Percentiles rank a stretch among this genome's conserved stretches.
phyloP scores from a whole-genome alignment of 1,139 yeast species.

The Ogataea hybrid region DNA sequence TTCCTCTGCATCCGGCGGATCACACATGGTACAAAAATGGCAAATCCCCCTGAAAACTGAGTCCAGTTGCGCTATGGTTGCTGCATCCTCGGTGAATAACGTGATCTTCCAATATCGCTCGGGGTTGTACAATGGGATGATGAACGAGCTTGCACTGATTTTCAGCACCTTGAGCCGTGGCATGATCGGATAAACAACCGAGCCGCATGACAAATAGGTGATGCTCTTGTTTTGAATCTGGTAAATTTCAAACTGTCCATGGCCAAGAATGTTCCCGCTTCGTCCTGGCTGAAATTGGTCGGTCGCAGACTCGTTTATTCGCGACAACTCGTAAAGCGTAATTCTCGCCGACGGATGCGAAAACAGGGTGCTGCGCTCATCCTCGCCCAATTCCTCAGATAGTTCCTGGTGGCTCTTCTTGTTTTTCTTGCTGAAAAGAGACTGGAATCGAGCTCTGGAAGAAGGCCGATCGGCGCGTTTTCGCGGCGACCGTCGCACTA shows the following conservation, averaged over 20 bases:
- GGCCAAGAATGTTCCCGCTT: conserved; percentile 51
- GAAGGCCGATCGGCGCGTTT: conserved; percentile 12
- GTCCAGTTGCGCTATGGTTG: conserved; percentile 39
- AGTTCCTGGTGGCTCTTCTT: conserved; percentile 3
- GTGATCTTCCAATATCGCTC: conserved; percentile 70
- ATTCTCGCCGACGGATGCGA: conserved; percentile 11
- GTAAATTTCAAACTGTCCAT: conserved; percentile 63
- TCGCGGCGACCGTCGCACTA: conserved; percentile 15
- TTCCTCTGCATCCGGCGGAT: not conserved
- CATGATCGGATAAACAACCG: conserved; percentile 62
- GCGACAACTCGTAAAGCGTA: conserved; percentile 14
- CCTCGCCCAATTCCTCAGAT: not conserved
- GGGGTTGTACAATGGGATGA: conserved; percentile 67
- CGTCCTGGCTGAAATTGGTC: conserved; percentile 4
- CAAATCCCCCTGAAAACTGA: conserved; percentile 41
- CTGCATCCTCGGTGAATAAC: conserved; percentile 39
- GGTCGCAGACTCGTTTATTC: not conserved
- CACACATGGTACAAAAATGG: conserved; percentile 37
- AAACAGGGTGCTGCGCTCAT: conserved; percentile 13
- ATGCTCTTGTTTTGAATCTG: conserved; percentile 57
- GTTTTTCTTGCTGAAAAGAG: conserved; percentile 12
- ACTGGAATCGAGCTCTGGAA: conserved; percentile 14
- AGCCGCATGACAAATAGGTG: conserved; percentile 59
- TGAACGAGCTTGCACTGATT: conserved; percentile 50
- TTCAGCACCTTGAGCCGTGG: conserved; percentile 59